Percentiles rank a stretch among this genome's conserved stretches.
Evolutionary conservation across 371 early-diverging fungal genomes (phyloP).

Genomic region (Mucor racemosus): DNA sequence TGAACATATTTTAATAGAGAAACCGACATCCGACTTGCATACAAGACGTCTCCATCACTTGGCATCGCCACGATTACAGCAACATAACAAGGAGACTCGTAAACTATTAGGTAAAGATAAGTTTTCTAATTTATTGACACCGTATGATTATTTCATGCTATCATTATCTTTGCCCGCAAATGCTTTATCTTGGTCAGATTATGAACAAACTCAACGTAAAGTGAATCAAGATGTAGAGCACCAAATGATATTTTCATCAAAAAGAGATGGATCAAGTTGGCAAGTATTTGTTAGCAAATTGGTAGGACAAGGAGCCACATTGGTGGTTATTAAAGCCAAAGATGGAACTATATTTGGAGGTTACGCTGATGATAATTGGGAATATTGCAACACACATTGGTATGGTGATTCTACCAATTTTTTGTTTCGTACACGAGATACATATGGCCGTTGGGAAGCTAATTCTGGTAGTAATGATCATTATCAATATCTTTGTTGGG

Average conservation of each 20-base stretch:
- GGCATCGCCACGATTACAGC: slow-evolving; percentile 29
- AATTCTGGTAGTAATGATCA: slow-evolving; percentile 68
- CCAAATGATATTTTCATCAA: slow-evolving; percentile 60
- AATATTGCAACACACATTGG: slow-evolving; percentile 66
- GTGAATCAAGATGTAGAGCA: slow-evolving; percentile 26
- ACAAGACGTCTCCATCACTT: slow-evolving; percentile 29
- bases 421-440: slow-evolving; percentile 54
- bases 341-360: slow-evolving; percentile 72
- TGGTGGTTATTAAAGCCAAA: slow-evolving; percentile 53
- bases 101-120: slow-evolving; percentile 10
- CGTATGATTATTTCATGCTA: slow-evolving; percentile 45
- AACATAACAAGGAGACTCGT: slow-evolving; percentile 3
- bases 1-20: slow-evolving; percentile 20
- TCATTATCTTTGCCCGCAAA: slow-evolving; percentile 33
- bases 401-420: slow-evolving; percentile 70
- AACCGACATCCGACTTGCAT: slow-evolving; percentile 10
- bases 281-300: slow-evolving; percentile 56
- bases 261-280: slow-evolving; percentile 67
- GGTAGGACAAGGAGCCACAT: slow-evolving; percentile 56
- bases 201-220: slow-evolving; percentile 25
- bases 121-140: slow-evolving; percentile 38
- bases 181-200: slow-evolving; percentile 36
- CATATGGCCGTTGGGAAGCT: slow-evolving; percentile 14
- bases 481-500: slow-evolving; percentile 84
- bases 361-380: slow-evolving; percentile 68